phyloP scores from a whole-genome alignment of 2,329 filamentous ascomycete genomes.

The Endothia cerciana region DNA sequence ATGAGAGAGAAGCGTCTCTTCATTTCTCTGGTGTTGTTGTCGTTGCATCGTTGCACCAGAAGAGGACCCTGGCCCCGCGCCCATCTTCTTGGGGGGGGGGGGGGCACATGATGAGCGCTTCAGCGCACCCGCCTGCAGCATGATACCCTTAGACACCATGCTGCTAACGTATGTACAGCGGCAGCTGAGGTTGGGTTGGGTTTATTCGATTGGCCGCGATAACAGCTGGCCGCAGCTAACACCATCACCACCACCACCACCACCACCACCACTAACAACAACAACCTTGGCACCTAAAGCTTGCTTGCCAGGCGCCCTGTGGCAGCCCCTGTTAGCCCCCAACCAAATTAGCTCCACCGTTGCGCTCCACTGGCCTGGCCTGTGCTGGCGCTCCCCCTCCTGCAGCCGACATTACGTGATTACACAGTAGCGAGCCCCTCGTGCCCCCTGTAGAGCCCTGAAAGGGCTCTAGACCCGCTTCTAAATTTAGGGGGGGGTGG shows the following conservation, averaged over 20 bases:
- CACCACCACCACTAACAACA: too few species aligned
- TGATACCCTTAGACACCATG: too few species aligned
- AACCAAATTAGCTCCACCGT: constrained; percentile 1
- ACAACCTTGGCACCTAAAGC: too few species aligned
- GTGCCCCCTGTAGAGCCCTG: background rate
- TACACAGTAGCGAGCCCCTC: background rate
- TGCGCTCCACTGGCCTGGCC: constrained; percentile 1
- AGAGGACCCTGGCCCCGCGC: background rate
- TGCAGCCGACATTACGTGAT: constrained; percentile 15
- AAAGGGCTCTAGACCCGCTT: background rate
- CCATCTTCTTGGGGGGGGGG: too few species aligned
- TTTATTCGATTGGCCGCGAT: too few species aligned
- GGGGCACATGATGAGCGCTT: too few species aligned
- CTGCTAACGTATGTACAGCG: background rate
- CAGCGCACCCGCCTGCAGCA: too few species aligned
- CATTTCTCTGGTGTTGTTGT: constrained; percentile 6
- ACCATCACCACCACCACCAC: too few species aligned
- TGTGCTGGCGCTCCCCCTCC: background rate
- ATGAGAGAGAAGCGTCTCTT: background rate
- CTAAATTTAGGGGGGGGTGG: constrained; percentile 2
- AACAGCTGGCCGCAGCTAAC: too few species aligned
- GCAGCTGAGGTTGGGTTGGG: too few species aligned
- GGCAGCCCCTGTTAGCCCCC: too few species aligned
- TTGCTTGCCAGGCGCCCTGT: too few species aligned
- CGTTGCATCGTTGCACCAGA: constrained; percentile 1